Evolutionary conservation across 2,329 filamentous ascomycete genomes (phyloP).

Genomic region (Salinomyces thailandicus): DNA sequence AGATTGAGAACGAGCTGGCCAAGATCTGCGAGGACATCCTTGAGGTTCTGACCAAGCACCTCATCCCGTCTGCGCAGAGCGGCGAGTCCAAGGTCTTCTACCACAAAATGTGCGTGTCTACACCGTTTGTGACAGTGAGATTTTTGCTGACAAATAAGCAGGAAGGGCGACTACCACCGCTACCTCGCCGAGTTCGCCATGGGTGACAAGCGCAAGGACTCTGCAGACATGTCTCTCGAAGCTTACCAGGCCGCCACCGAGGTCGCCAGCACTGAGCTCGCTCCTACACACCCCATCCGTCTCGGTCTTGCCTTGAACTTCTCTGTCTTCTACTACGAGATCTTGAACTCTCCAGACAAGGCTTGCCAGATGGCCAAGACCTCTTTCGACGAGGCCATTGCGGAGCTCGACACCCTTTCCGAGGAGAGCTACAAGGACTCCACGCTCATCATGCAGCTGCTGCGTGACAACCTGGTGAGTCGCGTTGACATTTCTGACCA

Average conservation of each 20-base stretch:
- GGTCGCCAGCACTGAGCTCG: conserved; percentile 78
- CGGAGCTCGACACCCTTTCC: conserved; percentile 88
- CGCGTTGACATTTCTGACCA: background rate
- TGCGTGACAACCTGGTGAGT: conserved; percentile 83
- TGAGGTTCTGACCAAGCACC: conserved; percentile 82
- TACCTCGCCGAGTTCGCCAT: conserved; percentile 95
- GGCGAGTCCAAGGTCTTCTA: conserved; percentile 99
- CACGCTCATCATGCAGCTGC: conserved; percentile 96
- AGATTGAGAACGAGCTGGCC: conserved; percentile 93
- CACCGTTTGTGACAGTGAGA: no score
- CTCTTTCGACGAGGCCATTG: conserved; percentile 93
- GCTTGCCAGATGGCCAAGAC: conserved; percentile 96
- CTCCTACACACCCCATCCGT: conserved; percentile 86
- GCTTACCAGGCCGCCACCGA: conserved; percentile 94
- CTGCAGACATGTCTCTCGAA: conserved; percentile 87
- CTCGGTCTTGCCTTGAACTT: conserved; percentile 89
- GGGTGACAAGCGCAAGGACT: conserved; percentile 89
- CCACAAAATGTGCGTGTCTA: conserved; percentile 80
- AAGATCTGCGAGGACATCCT: conserved; percentile 98
- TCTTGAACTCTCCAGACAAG: conserved; percentile 95
- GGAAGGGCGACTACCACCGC: conserved; percentile 99
- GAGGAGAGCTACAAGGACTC: conserved; percentile 99
- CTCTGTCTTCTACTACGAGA: conserved; percentile 99
- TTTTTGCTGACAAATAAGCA: conserved; percentile 32
- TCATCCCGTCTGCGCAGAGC: conserved; percentile 87